Conservation (phyloP, 768 basidiomycete species). For the Suillus occidentalis region DNA sequence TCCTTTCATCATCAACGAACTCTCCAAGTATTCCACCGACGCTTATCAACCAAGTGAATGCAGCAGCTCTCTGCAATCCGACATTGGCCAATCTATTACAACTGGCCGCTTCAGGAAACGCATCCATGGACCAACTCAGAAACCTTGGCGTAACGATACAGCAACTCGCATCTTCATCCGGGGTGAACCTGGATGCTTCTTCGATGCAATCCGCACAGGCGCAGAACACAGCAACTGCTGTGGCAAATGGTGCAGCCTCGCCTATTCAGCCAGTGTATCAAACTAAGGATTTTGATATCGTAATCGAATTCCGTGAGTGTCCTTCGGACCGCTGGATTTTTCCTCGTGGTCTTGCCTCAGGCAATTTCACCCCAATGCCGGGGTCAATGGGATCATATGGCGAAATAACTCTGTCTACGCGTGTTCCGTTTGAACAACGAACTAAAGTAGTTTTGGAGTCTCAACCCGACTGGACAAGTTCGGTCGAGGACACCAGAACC, state of each 20-base stretch:
- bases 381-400: slow-evolving; percentile 17
- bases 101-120: slow-evolving; percentile 59
- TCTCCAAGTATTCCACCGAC: slow-evolving; percentile 53
- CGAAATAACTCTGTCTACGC: slow-evolving; percentile 43
- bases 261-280: slow-evolving; percentile 20
- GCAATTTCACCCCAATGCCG: slow-evolving; percentile 38
- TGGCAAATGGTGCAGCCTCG: slow-evolving; percentile 15
- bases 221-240: slow-evolving; percentile 13
- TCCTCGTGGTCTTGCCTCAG: slow-evolving; percentile 57
- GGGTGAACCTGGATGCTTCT: slow-evolving; percentile 6
- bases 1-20: slow-evolving; percentile 46
- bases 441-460: slow-evolving; percentile 11
- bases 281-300: slow-evolving; percentile 66
- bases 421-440: slow-evolving; percentile 44
- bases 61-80: slow-evolving; percentile 65
- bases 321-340: slow-evolving; percentile 66
- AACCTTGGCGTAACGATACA: slow-evolving; percentile 74
- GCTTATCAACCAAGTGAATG: slow-evolving; percentile 63
- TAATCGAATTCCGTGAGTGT: slow-evolving; percentile 68
- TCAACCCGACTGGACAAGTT: slow-evolving; percentile 14
- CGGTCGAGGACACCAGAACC: slow-evolving; percentile 12
- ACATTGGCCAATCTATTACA: slow-evolving; percentile 67
- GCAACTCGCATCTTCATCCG: slow-evolving; percentile 46
- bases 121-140: slow-evolving; percentile 63
- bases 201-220: slow-evolving; percentile 15